Base-by-base conservation (phyloP, 2,329 filamentous ascomycete genomes). In the Paraphoma sp. region DNA sequence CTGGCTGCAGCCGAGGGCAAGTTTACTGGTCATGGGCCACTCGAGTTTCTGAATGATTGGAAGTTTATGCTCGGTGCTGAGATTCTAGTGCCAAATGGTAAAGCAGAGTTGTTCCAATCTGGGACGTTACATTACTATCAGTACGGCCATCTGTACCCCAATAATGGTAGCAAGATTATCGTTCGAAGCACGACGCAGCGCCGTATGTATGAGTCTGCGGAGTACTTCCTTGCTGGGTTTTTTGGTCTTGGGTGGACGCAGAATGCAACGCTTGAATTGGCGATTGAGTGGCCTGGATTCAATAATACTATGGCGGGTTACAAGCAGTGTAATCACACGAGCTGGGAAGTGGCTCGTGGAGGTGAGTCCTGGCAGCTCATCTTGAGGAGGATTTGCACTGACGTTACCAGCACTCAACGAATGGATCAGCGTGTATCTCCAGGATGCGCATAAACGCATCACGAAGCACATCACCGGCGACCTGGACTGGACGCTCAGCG, bases 191-290 rank as follows among this genome's bases (percentile, higher is more conserved):
- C 89, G 0, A 91, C 89, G 1, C 89, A 93, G 71, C 87, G 91
- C 69, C 86, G 90, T 23, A 93, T 93, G 90, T 79, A 89, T 18
- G 88, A 92, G 72, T 89, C 84, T 40, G 89, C 89, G 3, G 89
- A 93, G 74, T 89, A 93, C 74, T 93, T 92, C 76, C 78, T 92
- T 70, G 88, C 89, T 6, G 90, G 90, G 0, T 93, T 93, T 78
- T 93, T 93, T 69, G 90, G 90, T 0, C 82, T 92, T 0, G 84
- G 89, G 45, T 93, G 89, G 89, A 83, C 86, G 1, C 82, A 87
- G 30, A 90, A 92, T 68, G 89, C 84, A 6, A 91, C 87, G 0
- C 83, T 92, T n/a, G 86, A 91, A 65, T 81, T 90, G 12, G 87
- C 89, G 10, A 90, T 92, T 41, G 90, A 93, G 67, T 77, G 81